A percentile compares a stretch with the other conserved stretches of the same genome.
Conservation (phyloP, 768 basidiomycete genomes). For the Hygrophoropsis aurantiaca region DNA sequence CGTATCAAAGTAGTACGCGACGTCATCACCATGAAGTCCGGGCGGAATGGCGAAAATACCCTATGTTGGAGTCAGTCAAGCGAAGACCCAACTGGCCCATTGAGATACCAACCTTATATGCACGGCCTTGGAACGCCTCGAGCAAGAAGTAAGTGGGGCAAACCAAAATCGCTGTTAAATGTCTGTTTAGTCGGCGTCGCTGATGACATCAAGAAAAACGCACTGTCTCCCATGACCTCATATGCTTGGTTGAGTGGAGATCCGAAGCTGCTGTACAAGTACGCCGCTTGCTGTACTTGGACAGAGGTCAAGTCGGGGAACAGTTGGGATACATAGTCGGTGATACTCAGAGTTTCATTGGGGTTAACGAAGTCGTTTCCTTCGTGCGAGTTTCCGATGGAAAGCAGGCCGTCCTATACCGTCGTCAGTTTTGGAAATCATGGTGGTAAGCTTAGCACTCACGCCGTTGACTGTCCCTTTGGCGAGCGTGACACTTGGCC, state of each 20-base stretch:
- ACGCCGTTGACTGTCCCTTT: constrained; percentile 34
- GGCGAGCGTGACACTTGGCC: constrained; percentile 27
- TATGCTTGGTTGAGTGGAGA: constrained; percentile 33
- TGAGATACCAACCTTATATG: constrained; percentile 30
- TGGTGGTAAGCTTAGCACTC: constrained; percentile 7
- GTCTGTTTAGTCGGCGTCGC: no score
- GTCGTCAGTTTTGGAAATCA: no score
- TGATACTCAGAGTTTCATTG: constrained; percentile 16
- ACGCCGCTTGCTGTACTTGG: constrained; percentile 23
- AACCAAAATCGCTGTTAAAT: constrained; percentile 34
- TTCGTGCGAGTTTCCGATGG: constrained; percentile 38
- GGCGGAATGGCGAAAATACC: constrained; percentile 44
- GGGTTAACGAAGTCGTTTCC: constrained; percentile 40
- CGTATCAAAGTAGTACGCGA: constrained; percentile 44
- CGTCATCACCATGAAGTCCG: constrained; percentile 39
- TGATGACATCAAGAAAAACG: no score
- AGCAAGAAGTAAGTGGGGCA: constrained; percentile 36
- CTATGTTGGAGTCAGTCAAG: neutral
- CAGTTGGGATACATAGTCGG: constrained; percentile 34
- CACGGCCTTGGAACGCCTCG: constrained; percentile 24
- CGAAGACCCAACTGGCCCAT: neutral
- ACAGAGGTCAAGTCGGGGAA: constrained; percentile 36
- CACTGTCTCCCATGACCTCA: constrained; percentile 42
- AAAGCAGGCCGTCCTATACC: constrained; percentile 27
- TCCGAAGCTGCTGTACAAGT: constrained; percentile 22